Base-by-base conservation (phyloP, 805 yeast genomes). In the Wickerhamiella sorbophila region DNA sequence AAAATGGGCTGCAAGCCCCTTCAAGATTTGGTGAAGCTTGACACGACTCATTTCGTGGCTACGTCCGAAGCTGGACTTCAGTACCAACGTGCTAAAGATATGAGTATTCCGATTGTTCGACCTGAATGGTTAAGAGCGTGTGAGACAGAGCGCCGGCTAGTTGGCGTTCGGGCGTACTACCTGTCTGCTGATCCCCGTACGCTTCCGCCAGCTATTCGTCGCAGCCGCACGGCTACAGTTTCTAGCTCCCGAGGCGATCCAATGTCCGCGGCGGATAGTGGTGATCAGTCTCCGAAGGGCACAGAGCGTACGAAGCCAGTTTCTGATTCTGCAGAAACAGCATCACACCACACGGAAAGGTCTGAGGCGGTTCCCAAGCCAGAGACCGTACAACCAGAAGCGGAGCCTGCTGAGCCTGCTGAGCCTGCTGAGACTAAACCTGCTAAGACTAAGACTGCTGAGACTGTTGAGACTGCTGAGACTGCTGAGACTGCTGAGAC, bases 101-200 rank as follows among this genome's bases (percentile, higher is more conserved):
- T 75, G 65, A 91, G 86, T 56, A 85, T 91, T 43, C 98, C 98
- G 2, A 74, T 91, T 32, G 87, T 91, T 21, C 73, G 94, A 59
- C 97, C 98, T 0, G 96, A 91, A 58, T 91, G 97, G 97, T 66
- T 91, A 44, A 79, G 81, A 60, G 95, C 96, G 0, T 91, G 97
- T 64, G 94, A 83, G 52, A 60, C 70, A 34, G 96, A 87, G 55
- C 74, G 91, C 52, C 66, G 95, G 54, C 77, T 91, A 43, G 94
- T 87, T 34, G 95, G 97, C 21, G 98, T 91, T 14, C 71, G 94
- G 54, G 85, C 84, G 48, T 69, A 67, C 49, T 77, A 74, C 49
- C 42, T 63, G 41, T 20, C 37, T 3, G 64, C 62, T 2, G 63
- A 59, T 39, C 58, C 65, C 20, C 54, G 52, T 39, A 41, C 45